Percentiles rank a stretch among this genome's conserved stretches.
phyloP scores from a whole-genome alignment of 1,284 basidiomycete genomes.

The Coniferiporia weirii region DNA sequence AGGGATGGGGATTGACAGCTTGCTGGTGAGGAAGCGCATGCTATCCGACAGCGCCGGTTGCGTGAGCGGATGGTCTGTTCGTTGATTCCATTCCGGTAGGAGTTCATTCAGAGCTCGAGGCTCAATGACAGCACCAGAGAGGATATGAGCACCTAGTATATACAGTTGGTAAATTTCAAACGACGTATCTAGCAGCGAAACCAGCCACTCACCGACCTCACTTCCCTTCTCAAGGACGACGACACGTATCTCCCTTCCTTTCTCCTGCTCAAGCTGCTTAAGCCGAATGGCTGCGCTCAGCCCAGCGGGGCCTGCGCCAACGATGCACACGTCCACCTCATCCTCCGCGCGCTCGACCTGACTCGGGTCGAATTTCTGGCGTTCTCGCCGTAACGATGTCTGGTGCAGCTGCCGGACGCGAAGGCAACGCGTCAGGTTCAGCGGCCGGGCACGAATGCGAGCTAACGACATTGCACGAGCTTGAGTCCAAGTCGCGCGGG shows the following conservation, averaged over 20 bases:
- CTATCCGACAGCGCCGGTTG: slow-evolving; percentile 76
- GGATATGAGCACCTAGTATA: slow-evolving; percentile 80
- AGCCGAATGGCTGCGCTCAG: slow-evolving; percentile 94
- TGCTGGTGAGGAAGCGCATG: slow-evolving; percentile 86
- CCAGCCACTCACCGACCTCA: slow-evolving; percentile 73
- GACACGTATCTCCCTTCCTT: slow-evolving; percentile 79
- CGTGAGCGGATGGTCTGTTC: slow-evolving; percentile 58
- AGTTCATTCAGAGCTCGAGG: slow-evolving; percentile 90
- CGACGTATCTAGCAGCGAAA: not conserved
- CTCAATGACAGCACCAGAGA: slow-evolving; percentile 95
- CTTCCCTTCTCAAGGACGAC: slow-evolving; percentile 94
- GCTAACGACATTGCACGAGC: slow-evolving; percentile 54
- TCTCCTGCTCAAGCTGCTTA: slow-evolving; percentile 87
- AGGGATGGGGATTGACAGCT: slow-evolving; percentile 76
- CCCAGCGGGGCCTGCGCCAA: slow-evolving; percentile 93
- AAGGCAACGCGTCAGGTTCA: slow-evolving; percentile 7
- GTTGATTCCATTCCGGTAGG: slow-evolving; percentile 78
- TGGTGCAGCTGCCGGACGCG: slow-evolving; percentile 24
- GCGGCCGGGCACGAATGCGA: not conserved
- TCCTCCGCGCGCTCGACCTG: slow-evolving; percentile 74
- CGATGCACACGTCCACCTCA: slow-evolving; percentile 95
- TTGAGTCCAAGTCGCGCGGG: not conserved
- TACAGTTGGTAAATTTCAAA: no score
- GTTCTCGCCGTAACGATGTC: slow-evolving; percentile 24
- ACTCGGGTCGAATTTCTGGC: slow-evolving; percentile 43